Evolutionary conservation across 2,329 filamentous ascomycete species (phyloP).

Genomic region (Clarireedia paspali): DNA sequence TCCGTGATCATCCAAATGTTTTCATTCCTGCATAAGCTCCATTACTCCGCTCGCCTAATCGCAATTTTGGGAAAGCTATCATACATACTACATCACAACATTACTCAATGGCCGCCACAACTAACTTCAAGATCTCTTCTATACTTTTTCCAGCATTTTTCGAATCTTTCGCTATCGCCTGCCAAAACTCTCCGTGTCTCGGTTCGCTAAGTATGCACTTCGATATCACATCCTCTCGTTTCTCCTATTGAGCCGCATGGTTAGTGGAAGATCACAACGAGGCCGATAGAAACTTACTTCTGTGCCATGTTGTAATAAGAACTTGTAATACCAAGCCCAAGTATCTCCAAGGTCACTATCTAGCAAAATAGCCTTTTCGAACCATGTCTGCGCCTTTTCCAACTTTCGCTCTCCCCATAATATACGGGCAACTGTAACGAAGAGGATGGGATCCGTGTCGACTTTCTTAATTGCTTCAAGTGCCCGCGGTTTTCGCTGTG

Average conservation of each 20-base stretch:
- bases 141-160: conserved; percentile 65
- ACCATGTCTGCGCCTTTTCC: conserved; percentile 94
- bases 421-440: conserved; percentile 86
- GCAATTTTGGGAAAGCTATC: no score
- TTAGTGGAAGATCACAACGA: conserved; percentile 5
- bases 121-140: conserved; percentile 78
- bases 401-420: conserved; percentile 92
- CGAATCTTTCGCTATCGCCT: conserved; percentile 76
- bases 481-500: conserved; percentile 83
- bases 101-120: conserved; percentile 44
- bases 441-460: conserved; percentile 82
- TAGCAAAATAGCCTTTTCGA: conserved; percentile 86
- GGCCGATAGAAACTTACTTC: conserved; percentile 39
- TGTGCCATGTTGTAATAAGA: conserved; percentile 84
- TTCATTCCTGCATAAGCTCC: no score
- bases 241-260: conserved; percentile 47
- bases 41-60: no score
- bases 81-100: neutral
- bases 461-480: conserved; percentile 96
- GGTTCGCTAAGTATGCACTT: conserved; percentile 83
- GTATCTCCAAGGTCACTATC: conserved; percentile 84
- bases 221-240: conserved; percentile 72
- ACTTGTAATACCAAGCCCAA: conserved; percentile 98
- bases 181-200: conserved; percentile 88
- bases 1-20: no score